phyloP scores from a whole-genome alignment of 306 rosid genomes.

The Fragaria ananassa region DNA sequence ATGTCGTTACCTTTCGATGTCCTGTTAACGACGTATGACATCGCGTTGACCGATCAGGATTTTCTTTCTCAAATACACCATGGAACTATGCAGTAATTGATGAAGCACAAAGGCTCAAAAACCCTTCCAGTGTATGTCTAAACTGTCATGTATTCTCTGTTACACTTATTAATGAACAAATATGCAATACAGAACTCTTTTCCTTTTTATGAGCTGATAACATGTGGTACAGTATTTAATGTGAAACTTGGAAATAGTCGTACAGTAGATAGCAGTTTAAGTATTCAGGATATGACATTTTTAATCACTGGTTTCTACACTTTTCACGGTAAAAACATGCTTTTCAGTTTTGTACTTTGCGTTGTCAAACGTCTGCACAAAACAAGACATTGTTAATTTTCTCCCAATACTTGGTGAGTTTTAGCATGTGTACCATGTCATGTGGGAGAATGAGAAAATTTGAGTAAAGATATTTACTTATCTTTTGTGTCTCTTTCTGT shows the following conservation, averaged over 20 bases:
- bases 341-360: not conserved
- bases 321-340: not conserved
- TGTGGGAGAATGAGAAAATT: not conserved
- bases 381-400: not conserved
- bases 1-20: conserved; percentile 67
- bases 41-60: conserved; percentile 82
- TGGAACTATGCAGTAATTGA: conserved; percentile 87
- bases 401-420: not conserved
- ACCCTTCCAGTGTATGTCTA: conserved; percentile 80
- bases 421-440: not conserved
- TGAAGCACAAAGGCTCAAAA: conserved; percentile 97
- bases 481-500: not conserved
- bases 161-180: conserved; percentile 5
- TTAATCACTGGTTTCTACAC: not conserved
- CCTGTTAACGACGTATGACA: conserved; percentile 85
- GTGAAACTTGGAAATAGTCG: not conserved
- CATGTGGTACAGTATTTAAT: not conserved
- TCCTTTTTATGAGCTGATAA: not conserved
- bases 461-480: not conserved
- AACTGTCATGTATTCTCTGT: conserved; percentile 8
- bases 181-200: not conserved
- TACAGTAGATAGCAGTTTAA: not conserved
- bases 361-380: not conserved
- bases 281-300: not conserved
- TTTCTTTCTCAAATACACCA: conserved; percentile 93